Base-by-base conservation (phyloP, 2,329 filamentous ascomycete species). In the Penicillium italicum region DNA sequence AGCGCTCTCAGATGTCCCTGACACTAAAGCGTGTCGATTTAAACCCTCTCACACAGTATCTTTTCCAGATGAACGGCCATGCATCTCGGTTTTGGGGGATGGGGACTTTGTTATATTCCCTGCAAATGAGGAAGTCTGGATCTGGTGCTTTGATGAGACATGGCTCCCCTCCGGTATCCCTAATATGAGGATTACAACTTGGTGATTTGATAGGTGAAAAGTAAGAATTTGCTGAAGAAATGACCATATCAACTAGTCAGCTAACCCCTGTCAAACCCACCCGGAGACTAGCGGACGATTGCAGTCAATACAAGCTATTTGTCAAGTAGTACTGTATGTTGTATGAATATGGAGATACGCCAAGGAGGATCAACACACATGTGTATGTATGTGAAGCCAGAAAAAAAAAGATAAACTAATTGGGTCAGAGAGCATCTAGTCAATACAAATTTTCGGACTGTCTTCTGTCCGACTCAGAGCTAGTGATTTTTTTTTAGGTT, bases 91-190 rank as follows among this genome's bases (percentile, higher is more conserved):
- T 33, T 24, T 26, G 1, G 50, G 43, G 1, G 43, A 53, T 41
- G 36, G 36, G 16, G 49, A 51, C 30, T 53, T 53, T 12, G 20
- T 48, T 18, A 3, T 53, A 14, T 53, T 34, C 8, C n/a, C 16
- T 26, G 1, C 3, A 8, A 3, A 11, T 14, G 20, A n/a, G 12
- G 12, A 34, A 24, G n/a, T 38, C 16, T 18, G n/a, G 42, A 53
- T 66, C 5, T 71, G 64, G 67, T 63, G 51, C 38, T 69, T 72
- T 51, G 56, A 65, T 41, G 60, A 57, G 48, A 42, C 31, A 22
- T 54, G 52, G 52, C 2, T 24, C 5, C 45, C 52, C 12, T 50
- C 45, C 20, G 22, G 22, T 22, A 20, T 30, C 14, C 30, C 40
- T 14, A 7, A n/a, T 33, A 33, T 43, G n/a, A 22, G 5, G 10